Evolutionary conservation across 2,329 filamentous ascomycete genomes (phyloP).

Genomic region (Tolypocladium paradoxum): DNA sequence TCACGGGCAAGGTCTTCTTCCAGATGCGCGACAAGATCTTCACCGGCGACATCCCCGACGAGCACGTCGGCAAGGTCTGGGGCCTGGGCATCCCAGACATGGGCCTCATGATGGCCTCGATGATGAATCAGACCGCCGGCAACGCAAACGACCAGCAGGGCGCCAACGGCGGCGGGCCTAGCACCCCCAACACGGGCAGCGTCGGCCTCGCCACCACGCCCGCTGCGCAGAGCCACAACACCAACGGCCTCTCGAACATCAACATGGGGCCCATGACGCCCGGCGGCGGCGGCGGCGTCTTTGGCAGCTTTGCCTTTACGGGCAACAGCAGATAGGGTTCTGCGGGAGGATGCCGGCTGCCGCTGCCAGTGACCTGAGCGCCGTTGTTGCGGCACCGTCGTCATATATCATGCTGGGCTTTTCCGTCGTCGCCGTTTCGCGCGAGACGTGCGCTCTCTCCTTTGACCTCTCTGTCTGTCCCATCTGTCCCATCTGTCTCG

Average conservation of each 20-base stretch:
- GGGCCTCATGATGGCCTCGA: constrained; percentile 24
- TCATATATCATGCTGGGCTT: background rate
- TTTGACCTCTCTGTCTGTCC: background rate
- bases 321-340: constrained; percentile 23
- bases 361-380: background rate
- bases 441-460: background rate
- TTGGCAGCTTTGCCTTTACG: constrained; percentile 59
- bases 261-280: constrained; percentile 67
- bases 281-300: constrained; percentile 61
- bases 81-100: constrained; percentile 69
- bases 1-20: constrained; percentile 94
- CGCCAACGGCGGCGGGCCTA: constrained; percentile 34
- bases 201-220: constrained; percentile 38
- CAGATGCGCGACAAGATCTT: constrained; percentile 84
- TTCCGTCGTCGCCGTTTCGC: background rate
- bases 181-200: constrained; percentile 58
- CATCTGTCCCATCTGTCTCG: background rate
- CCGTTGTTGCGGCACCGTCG: background rate
- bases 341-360: background rate
- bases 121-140: constrained; percentile 21
- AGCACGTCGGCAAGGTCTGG: constrained; percentile 87
- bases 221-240: constrained; percentile 40
- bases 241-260: constrained; percentile 44
- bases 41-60: constrained; percentile 66
- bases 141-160: constrained; percentile 29